These are phyloP conservation scores for Clarireedia hainanense DNA, from an alignment of 2,329 filamentous ascomycete genomes.

Conservation along the genomic window DNA sequence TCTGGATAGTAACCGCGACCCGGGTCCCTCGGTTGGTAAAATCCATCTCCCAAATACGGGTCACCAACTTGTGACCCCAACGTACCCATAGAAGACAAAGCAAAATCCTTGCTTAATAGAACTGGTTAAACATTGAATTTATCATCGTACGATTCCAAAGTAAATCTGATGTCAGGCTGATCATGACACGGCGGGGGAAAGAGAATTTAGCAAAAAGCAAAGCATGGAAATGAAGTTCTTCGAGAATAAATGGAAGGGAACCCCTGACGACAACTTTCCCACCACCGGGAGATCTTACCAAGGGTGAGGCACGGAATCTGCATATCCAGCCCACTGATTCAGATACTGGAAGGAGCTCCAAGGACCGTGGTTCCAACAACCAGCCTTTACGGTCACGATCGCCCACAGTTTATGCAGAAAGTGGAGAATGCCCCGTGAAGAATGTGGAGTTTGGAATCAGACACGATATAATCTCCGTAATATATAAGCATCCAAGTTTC, in stretches of 20 bases:
- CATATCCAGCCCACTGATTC: not conserved
- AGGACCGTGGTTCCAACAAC: not conserved
- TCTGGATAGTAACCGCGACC: not conserved
- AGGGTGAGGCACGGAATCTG: not conserved
- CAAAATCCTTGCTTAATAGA: no score
- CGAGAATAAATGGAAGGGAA: not conserved
- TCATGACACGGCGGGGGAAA: no score
- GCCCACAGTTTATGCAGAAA: not conserved
- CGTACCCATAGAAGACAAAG: no score
- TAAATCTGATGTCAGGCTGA: no score
- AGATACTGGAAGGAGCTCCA: not conserved
- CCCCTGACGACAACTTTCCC: not conserved
- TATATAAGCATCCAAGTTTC: not conserved
- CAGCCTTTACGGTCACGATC: not conserved
- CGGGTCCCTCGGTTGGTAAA: not conserved
- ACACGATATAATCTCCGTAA: not conserved
- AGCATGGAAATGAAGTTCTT: not conserved
- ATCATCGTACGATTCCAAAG: no score
- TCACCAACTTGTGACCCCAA: no score
- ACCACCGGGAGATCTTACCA: not conserved
- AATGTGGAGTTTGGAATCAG: not conserved
- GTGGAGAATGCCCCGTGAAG: not conserved
- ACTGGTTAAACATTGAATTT: no score
- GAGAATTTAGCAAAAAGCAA: not conserved
- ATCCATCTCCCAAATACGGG: not conserved